Evolutionary conservation across 768 basidiomycete genomes (phyloP), one percentile per base, ranked within the genome.

Genomic region (Porphyrellus cyaneotinctus): DNA sequence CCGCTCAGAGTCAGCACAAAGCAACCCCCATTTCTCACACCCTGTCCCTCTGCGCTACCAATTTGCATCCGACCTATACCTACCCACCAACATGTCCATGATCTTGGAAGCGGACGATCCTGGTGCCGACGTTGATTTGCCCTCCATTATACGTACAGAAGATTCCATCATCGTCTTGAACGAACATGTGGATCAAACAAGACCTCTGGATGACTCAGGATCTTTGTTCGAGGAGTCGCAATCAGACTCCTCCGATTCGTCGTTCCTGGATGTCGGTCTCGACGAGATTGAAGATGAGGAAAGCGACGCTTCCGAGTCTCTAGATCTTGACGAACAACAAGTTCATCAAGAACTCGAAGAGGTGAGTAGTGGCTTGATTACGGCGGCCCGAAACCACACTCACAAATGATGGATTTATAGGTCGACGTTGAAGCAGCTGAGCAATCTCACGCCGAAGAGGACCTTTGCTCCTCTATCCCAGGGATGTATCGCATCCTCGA

Each of bases 401-500:
- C 31, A 52, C 14, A 15, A 15, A 31, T 12, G 14, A 12, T 17
- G 18, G 28, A 8, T 41, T 43, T 26, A n/a, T 32, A 66, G 67
- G 37, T 45, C 1, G 67, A 69, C 9, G 24, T 33, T 9, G 63
- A 60, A 43, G 30, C 10, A 3, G 20, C 35, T 11, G 67, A 57
- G 23, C 31, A 38, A 28, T 13, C 43, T 36, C 52, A 14, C 11
- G 23, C 55, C 20, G 55, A 63, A 26, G 55, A 52, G 15, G 66
- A 68, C 38, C 32, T 69, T 6, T 63, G 64, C 47, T 54, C 54
- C 32, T 68, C 66, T 33, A 67, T 82, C 49, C 60, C 66, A 6
- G 77, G 75, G 31, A 70, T 81, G 70, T 80, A 75, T 63, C 74
- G 79, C 17, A 72, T 83, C 32, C 65, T 83, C 17, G 80, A 83